Conservation (phyloP, 805 yeast species). For the Wickerhamiella nectarea region DNA sequence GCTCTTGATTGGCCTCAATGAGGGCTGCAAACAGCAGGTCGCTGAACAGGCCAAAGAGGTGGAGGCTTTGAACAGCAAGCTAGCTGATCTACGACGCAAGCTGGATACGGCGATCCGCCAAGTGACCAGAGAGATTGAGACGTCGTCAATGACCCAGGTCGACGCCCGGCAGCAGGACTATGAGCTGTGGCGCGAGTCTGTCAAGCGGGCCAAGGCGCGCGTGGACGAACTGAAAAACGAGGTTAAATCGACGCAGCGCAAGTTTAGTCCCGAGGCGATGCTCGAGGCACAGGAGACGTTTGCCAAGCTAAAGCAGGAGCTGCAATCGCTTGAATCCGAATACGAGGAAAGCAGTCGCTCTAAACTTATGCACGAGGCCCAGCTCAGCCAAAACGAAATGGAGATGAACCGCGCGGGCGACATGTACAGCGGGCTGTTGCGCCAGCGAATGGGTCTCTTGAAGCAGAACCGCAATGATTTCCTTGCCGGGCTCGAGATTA, state of each 20-base stretch:
- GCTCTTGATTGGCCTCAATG: no score
- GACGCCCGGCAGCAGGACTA: neutral
- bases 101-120: neutral
- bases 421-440: neutral
- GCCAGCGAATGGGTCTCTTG: neutral
- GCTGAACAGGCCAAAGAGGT: neutral
- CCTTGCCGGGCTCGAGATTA: neutral
- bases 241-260: neutral
- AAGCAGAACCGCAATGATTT: neutral
- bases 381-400: neutral
- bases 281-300: neutral
- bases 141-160: neutral
- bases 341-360: neutral
- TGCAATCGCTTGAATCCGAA: neutral
- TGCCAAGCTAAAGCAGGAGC: neutral
- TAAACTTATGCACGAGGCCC: neutral
- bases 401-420: neutral
- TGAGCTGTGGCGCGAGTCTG: neutral
- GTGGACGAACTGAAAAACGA: neutral
- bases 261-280: slow-evolving; percentile 2
- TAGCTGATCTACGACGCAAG: neutral
- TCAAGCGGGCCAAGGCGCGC: neutral
- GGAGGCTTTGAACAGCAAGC: neutral
- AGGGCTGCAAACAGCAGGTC: no score
- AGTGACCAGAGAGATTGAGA: neutral